Conservation (phyloP, 805 yeast species). For the Yueomyces sinensis region DNA sequence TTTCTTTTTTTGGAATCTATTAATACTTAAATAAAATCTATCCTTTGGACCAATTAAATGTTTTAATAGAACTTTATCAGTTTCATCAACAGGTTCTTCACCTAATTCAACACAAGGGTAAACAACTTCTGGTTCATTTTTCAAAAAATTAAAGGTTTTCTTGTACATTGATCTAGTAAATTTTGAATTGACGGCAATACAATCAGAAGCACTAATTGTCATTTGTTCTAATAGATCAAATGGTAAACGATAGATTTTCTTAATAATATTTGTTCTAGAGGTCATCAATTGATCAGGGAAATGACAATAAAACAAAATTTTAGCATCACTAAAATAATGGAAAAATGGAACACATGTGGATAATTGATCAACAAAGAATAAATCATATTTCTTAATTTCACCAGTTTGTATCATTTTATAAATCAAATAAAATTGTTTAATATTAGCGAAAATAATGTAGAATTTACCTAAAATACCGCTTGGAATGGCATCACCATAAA, state of each 20-base stretch:
- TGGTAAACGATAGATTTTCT: slow-evolving; percentile 60
- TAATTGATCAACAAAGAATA: slow-evolving; percentile 77
- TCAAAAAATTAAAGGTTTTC: slow-evolving; percentile 39
- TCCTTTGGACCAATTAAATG: slow-evolving; percentile 7
- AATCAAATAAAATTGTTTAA: slow-evolving; percentile 66
- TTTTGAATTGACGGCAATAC: slow-evolving; percentile 73
- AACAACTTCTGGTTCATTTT: slow-evolving; percentile 21
- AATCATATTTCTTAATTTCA: slow-evolving; percentile 42
- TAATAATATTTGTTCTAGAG: slow-evolving; percentile 37
- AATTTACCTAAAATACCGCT: slow-evolving; percentile 52
- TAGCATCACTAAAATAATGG: slow-evolving; percentile 28
- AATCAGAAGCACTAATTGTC: slow-evolving; percentile 65
- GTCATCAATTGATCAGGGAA: slow-evolving; percentile 86
- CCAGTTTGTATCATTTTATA: slow-evolving; percentile 33
- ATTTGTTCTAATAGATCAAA: slow-evolving; percentile 78
- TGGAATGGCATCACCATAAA: slow-evolving; percentile 78
- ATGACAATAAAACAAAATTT: slow-evolving; percentile 81
- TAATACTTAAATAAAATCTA: slow-evolving; percentile 54
- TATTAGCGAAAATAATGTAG: slow-evolving; percentile 67
- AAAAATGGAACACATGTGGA: slow-evolving; percentile 69
- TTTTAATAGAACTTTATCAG: slow-evolving; percentile 9
- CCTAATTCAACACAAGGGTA: slow-evolving; percentile 54
- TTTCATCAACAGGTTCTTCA: slow-evolving; percentile 5
- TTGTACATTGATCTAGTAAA: slow-evolving; percentile 66
- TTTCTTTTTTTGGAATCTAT: slow-evolving; percentile 82